These are phyloP conservation scores for Aspergillus cejpii DNA, from an alignment of 2,329 filamentous ascomycete genomes.

Conservation along the genomic window DNA sequence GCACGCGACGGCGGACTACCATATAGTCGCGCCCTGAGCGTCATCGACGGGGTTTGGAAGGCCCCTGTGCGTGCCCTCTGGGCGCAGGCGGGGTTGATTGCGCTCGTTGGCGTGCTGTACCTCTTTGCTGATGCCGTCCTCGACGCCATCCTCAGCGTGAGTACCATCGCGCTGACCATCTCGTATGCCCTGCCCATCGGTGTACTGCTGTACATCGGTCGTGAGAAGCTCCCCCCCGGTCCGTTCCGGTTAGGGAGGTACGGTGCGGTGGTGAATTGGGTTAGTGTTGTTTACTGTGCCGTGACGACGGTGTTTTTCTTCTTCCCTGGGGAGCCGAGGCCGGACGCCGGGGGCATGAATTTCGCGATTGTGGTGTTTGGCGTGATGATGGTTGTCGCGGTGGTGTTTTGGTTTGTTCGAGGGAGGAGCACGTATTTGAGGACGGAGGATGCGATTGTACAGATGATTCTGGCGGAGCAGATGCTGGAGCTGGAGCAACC, in stretches of 20 bases:
- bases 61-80: conserved; percentile 49
- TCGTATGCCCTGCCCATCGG: conserved; percentile 49
- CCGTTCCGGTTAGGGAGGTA: conserved; percentile 43
- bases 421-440: conserved; percentile 38
- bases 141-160: conserved; percentile 50
- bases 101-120: conserved; percentile 50
- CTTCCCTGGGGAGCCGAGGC: conserved; percentile 45
- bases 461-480: conserved; percentile 23
- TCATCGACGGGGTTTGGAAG: conserved; percentile 46
- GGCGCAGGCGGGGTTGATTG: conserved; percentile 45
- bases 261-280: conserved; percentile 41
- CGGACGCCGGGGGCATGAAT: conserved; percentile 48
- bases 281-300: conserved; percentile 48
- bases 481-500: conserved; percentile 18
- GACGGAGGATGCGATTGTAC: conserved; percentile 24
- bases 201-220: conserved; percentile 45
- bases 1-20: conserved; percentile 48
- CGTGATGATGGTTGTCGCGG: conserved; percentile 47
- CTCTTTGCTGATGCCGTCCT: conserved; percentile 50
- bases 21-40: conserved; percentile 42
- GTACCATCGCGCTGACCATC: conserved; percentile 52
- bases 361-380: conserved; percentile 54
- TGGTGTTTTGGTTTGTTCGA: conserved; percentile 48
- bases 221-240: conserved; percentile 47
- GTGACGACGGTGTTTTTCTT: conserved; percentile 53